phyloP scores from a whole-genome alignment of 768 basidiomycete genomes.

The Trametes gibbosa region DNA sequence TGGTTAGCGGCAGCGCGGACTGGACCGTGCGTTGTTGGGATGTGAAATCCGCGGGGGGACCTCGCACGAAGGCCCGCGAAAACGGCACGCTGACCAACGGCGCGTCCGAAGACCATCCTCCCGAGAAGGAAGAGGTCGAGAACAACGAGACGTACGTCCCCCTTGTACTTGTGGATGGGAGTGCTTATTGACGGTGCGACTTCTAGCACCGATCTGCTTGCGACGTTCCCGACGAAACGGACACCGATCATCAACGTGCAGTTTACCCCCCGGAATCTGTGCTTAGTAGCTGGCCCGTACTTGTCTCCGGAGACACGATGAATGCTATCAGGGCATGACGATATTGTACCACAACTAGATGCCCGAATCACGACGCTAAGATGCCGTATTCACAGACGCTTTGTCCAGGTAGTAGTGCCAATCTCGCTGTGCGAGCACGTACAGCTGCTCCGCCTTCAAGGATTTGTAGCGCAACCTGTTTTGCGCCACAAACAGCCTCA shows the following conservation, averaged over 20 bases:
- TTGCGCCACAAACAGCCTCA: too few relatives aligned
- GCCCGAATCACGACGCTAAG: background rate
- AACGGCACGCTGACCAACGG: constrained; percentile 44
- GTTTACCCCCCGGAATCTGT: constrained; percentile 93
- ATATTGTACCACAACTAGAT: background rate
- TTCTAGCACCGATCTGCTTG: constrained; percentile 74
- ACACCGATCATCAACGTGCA: constrained; percentile 92
- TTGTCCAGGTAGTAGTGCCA: background rate
- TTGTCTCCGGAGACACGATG: constrained; percentile 57
- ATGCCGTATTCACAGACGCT: too few relatives aligned
- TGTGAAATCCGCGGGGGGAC: constrained; percentile 75
- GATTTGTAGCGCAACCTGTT: background rate
- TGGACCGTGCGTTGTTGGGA: constrained; percentile 99
- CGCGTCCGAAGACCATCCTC: constrained; percentile 31
- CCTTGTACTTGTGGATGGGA: background rate
- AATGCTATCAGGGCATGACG: background rate
- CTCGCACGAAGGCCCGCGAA: constrained; percentile 52
- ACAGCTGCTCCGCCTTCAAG: background rate
- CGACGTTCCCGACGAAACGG: constrained; percentile 93
- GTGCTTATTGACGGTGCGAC: constrained; percentile 4
- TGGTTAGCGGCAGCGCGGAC: constrained; percentile 90
- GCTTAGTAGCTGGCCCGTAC: constrained; percentile 80
- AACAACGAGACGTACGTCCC: constrained; percentile 67
- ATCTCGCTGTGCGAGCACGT: background rate
- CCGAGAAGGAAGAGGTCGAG: constrained; percentile 31